These are phyloP conservation scores for Orbilia brochopaga DNA, from an alignment of 2,329 filamentous ascomycete genomes.

Conservation along the genomic window DNA sequence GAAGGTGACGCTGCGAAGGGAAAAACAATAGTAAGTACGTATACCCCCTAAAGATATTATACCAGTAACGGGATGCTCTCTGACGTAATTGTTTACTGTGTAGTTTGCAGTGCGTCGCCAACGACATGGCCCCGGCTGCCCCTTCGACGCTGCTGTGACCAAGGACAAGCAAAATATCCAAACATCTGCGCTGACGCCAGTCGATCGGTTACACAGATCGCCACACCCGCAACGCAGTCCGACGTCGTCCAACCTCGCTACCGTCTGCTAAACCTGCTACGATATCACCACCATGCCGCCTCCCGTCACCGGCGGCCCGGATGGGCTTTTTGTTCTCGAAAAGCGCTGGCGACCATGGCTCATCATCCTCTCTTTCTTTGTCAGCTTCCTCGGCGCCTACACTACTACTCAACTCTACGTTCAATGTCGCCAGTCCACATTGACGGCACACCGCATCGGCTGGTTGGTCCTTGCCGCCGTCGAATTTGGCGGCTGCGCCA, in stretches of 20 bases:
- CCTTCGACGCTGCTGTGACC: no score
- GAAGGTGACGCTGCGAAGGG: no score
- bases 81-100: no score
- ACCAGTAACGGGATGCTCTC: no score
- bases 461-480: slow-evolving; percentile 46
- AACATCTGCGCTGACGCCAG: background rate
- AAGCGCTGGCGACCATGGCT: slow-evolving; percentile 49
- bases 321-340: slow-evolving; percentile 37
- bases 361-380: slow-evolving; percentile 47
- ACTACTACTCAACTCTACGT: slow-evolving; percentile 49
- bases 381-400: slow-evolving; percentile 48
- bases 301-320: slow-evolving; percentile 1
- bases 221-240: slow-evolving; percentile 1
- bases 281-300: slow-evolving; percentile 9
- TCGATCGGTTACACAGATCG: slow-evolving; percentile 43
- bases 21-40: no score
- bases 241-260: background rate
- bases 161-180: background rate
- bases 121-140: no score
- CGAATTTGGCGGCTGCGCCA: slow-evolving; percentile 47
- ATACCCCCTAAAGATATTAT: no score
- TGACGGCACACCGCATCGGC: slow-evolving; percentile 26
- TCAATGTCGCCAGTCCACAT: slow-evolving; percentile 46
- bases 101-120: no score
- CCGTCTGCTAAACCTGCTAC: background rate